Percentiles rank a stretch among this genome's conserved stretches.
Conservation (phyloP, 2,329 filamentous ascomycete genomes). For the Hypoxylon sp. region DNA sequence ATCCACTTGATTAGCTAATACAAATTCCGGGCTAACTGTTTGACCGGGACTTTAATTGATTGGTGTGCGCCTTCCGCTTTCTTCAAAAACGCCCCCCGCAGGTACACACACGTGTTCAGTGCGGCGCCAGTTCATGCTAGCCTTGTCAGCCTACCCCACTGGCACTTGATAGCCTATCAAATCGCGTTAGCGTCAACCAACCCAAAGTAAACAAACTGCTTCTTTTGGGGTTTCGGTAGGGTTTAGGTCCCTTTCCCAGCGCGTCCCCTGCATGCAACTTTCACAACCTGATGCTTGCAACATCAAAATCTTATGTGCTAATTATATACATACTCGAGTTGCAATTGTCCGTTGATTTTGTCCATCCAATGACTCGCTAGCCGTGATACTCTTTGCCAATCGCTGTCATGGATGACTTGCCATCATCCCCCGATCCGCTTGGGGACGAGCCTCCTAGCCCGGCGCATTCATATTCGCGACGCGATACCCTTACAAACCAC, state of each 20-base stretch:
- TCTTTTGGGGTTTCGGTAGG: slow-evolving; percentile 43
- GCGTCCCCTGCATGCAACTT: slow-evolving; percentile 39
- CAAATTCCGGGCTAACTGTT: slow-evolving; percentile 7
- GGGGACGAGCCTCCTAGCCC: slow-evolving; percentile 51
- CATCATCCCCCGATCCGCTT: slow-evolving; percentile 57
- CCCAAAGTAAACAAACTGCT: slow-evolving; percentile 53
- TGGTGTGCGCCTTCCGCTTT: slow-evolving; percentile 17
- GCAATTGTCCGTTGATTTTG: slow-evolving; percentile 12
- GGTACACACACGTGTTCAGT: slow-evolving; percentile 26
- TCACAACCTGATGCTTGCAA: slow-evolving; percentile 25
- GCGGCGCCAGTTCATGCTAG: slow-evolving; percentile 22
- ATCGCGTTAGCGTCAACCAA: slow-evolving; percentile 30
- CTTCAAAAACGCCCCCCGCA: slow-evolving; percentile 5
- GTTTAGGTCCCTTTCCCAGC: slow-evolving; percentile 27
- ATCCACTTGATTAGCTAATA: slow-evolving; percentile 22
- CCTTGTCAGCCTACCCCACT: slow-evolving; percentile 23
- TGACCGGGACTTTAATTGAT: not conserved
- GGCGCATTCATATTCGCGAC: slow-evolving; percentile 47
- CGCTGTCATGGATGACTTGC: slow-evolving; percentile 50
- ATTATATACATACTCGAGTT: slow-evolving; percentile 27
- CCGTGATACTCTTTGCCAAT: slow-evolving; percentile 43
- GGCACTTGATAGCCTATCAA: slow-evolving; percentile 20
- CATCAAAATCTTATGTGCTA: slow-evolving; percentile 31
- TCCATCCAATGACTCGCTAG: slow-evolving; percentile 23
- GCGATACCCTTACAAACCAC: slow-evolving; percentile 42